phyloP scores from a whole-genome alignment of 1,284 basidiomycete genomes.

The Hymenochaete sp. region DNA sequence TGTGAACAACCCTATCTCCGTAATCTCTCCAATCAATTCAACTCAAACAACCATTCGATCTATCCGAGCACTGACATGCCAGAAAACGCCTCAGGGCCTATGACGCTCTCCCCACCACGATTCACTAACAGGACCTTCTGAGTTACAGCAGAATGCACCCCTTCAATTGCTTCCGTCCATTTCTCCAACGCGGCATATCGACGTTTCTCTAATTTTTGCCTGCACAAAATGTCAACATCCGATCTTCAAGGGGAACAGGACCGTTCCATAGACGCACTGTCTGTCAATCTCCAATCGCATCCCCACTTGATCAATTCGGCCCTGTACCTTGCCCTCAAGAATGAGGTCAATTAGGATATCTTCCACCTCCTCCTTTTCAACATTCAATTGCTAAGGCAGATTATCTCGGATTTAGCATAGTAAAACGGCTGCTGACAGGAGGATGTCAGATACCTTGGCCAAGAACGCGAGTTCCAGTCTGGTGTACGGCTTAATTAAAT shows the following conservation, averaged over 20 bases:
- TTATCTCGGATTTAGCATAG: no score
- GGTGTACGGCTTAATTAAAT: constrained; percentile 95
- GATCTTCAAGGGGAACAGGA: neutral
- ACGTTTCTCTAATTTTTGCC: constrained; percentile 75
- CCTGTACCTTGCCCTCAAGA: constrained; percentile 90
- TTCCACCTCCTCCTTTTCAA: constrained; percentile 82
- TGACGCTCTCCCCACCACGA: constrained; percentile 26
- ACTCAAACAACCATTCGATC: no score
- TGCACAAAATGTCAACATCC: constrained; percentile 26
- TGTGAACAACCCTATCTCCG: neutral
- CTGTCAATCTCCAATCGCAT: constrained; percentile 86
- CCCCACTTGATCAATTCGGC: constrained; percentile 91
- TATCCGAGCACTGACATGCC: constrained; percentile 50
- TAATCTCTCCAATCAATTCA: no score
- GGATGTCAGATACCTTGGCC: constrained; percentile 53
- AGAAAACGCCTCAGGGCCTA: constrained; percentile 9
- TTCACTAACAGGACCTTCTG: constrained; percentile 50
- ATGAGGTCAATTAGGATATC: constrained; percentile 91
- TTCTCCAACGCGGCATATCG: constrained; percentile 75
- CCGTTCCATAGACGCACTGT: constrained; percentile 48
- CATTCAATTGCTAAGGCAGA: constrained; percentile 92
- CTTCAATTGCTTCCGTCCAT: constrained; percentile 73
- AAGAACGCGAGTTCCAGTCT: constrained; percentile 87
- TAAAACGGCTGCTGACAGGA: constrained; percentile 11
- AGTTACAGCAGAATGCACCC: constrained; percentile 62